A percentile compares a stretch with the other conserved stretches of the same genome.
Evolutionary conservation across 169 alveolate genomes (phyloP).

Genomic region (Eimeria brunetti): DNA sequence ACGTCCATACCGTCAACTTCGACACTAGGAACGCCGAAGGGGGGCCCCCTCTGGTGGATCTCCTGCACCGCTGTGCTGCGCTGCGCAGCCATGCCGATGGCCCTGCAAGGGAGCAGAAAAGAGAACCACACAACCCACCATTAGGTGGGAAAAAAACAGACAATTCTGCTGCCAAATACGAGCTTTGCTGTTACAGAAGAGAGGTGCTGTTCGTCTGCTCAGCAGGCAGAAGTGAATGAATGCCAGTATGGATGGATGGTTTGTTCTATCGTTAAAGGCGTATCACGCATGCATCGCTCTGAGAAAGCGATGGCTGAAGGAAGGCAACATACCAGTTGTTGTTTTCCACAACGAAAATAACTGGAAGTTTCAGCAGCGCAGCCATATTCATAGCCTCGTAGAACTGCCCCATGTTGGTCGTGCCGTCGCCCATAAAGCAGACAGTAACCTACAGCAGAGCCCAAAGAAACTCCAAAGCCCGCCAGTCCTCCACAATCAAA

Average conservation of each 20-base stretch:
- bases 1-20: constrained; percentile 88
- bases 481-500: background rate
- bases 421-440: constrained; percentile 95
- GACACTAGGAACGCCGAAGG: constrained; percentile 85
- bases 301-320: background rate
- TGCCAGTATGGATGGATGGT: background rate
- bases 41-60: constrained; percentile 80
- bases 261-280: background rate
- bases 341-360: constrained; percentile 91
- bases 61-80: constrained; percentile 84
- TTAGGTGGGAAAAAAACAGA: too few relatives aligned
- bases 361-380: constrained; percentile 91
- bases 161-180: background rate
- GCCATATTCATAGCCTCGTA: constrained; percentile 94
- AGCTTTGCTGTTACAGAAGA: background rate
- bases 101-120: constrained; percentile 71
- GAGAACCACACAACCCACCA: background rate
- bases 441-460: constrained; percentile 84
- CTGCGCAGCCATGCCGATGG: constrained; percentile 87
- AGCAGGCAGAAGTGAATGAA: background rate
- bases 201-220: background rate
- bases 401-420: constrained; percentile 93
- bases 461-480: background rate
- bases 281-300: background rate
- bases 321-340: constrained; percentile 84